Percentiles rank a stretch among this genome's conserved stretches.
Conservation (phyloP, 1,284 basidiomycete species). For the Heterobasidion annosum region DNA sequence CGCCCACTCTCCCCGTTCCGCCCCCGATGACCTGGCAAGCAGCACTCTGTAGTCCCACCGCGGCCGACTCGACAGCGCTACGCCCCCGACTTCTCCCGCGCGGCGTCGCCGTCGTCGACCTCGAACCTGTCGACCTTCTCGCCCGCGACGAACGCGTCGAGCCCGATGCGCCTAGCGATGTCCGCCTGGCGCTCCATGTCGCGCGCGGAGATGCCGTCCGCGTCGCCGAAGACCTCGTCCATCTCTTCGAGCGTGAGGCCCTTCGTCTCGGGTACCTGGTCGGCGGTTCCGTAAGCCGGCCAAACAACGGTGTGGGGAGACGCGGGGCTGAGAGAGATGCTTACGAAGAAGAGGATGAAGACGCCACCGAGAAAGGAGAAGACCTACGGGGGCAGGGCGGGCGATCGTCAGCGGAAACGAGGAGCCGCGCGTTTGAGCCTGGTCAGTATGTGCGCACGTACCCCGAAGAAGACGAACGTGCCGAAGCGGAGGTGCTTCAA, state of each 20-base stretch:
- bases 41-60: no score
- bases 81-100: neutral
- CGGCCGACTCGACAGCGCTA: no score
- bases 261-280: slow-evolving; percentile 59
- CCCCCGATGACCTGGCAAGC: no score
- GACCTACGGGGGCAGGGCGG: slow-evolving; percentile 21
- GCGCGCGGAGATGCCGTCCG: slow-evolving; percentile 35
- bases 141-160: slow-evolving; percentile 21
- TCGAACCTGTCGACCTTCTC: slow-evolving; percentile 6
- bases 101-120: neutral
- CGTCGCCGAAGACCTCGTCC: slow-evolving; percentile 57
- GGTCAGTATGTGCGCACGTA: slow-evolving; percentile 18
- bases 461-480: slow-evolving; percentile 65
- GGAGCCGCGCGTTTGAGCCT: no score
- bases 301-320: no score
- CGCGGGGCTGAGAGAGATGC: slow-evolving; percentile 13
- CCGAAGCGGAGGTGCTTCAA: slow-evolving; percentile 46
- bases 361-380: slow-evolving; percentile 58
- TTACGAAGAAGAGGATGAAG: slow-evolving; percentile 54
- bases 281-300: neutral
- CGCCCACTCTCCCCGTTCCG: no score
- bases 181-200: slow-evolving; percentile 46
- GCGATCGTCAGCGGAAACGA: neutral
- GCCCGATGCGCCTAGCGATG: slow-evolving; percentile 52
- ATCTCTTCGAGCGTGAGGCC: slow-evolving; percentile 62